Evolutionary conservation across 257 asterid genomes (phyloP), one percentile per base, ranked within the genome.

Genomic region (Scutellaria barbata): DNA sequence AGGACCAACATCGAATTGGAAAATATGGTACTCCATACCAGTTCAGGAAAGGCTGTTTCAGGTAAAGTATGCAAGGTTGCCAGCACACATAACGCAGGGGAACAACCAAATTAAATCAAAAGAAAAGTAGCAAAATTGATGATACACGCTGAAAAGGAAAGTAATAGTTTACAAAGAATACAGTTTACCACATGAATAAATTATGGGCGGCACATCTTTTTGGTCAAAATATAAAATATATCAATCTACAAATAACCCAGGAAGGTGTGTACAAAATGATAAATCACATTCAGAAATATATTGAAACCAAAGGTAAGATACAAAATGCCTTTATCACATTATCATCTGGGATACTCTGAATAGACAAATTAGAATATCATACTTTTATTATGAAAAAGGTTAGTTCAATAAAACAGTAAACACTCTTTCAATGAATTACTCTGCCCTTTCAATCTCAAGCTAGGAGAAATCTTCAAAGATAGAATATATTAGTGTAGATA

Each of bases 11-110:
- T 71, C 58, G 40, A 51, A 63, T 35, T 30, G 64, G 52, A 30
- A 35, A 55, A 33, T 30, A 42, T 54, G 55, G 54, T 13, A 57
- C 16, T 42, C 72, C 52, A 72, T 14, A 54, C 60, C 43, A 66
- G 53, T 37, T 66, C 47, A 65, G 53, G 9, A 57, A 50, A 73
- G 56, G 59, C 35, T 16, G 14, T 39, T 25, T 30, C 76, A 47
- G 72, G 56, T 56, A 52, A 22, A 58, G 73, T 35, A 73, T 65
- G 51, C 33, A 71, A 14, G 47, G 43, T 46, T 16, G 59, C 16
- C 68, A 42, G 74, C 62, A 72, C 60, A 56, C 69, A 48, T 51
- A 73, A 74, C 41, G 17, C 43, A 60, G 55, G 42, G 54, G 71
- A 63, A 56, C 50, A 48, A 50, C 69, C 61, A 42, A 59, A 56